Base-by-base conservation (phyloP, 1,139 yeast genomes). In the Nadsonia starkeyi-henricii region DNA sequence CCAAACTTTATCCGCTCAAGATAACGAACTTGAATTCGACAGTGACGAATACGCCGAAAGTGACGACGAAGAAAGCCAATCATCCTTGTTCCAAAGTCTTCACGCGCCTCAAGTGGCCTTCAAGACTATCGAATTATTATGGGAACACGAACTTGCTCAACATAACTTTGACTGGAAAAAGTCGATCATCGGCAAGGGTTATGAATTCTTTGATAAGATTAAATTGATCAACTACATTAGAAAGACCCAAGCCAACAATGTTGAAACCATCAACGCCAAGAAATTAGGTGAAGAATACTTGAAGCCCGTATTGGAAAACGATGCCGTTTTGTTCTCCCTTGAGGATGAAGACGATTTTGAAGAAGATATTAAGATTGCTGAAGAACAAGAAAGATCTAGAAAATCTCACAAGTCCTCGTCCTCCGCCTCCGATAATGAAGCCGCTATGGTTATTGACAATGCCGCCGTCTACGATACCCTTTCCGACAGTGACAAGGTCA, bases 151-250 rank as follows among this genome's bases (percentile, higher is more conserved):
- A 43, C 41, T 39, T 43, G 28, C 20, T 17, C 41, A 43, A 20
- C 37, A 43, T 45, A 28, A 39, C 30, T 47, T 43, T 41, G 46
- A 47, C 44, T 47, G 49, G 49, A 17, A 23, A 20, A 41, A 47
- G n/a, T 12, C 17, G 17, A 15, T 33, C 12, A 33, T 3, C 12
- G 30, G 41, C 26, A 47, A 47, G 36, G 44, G 44, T 28, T 28
- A 43, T 37, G 59, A 58, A 26, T 52, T 56, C 43, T 58, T 53
- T 46, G 58, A 53, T 20, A 53, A 55, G 44, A 50, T 58, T 43
- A 55, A 55, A 44, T 51, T 59, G 19, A 51, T 59, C 42, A 59
- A 59, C 44, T 59, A 56, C 45, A 47, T 59, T 17, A 55, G 62
- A 42, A 44, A 43, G 37, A 45, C 45, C 12, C 51, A 52, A 19